Evolutionary conservation across 2,329 filamentous ascomycete species (phyloP), one percentile per base, ranked within the genome.

Genomic region (Basipetospora sp.): DNA sequence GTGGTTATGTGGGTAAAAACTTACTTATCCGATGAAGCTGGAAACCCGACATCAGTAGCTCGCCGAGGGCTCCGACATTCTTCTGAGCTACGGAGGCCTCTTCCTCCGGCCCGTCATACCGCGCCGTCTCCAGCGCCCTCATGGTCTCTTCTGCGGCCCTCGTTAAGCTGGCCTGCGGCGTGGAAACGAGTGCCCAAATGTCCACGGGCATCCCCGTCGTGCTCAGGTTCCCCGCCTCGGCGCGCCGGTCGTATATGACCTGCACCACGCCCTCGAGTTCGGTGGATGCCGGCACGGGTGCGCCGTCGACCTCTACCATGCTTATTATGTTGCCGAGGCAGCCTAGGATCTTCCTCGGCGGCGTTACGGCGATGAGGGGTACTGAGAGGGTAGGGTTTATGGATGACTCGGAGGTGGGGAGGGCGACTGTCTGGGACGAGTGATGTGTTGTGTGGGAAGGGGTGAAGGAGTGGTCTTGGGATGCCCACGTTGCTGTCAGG

Each of bases 271-370:
- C 53, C 52, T 90, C 83, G 2, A 88, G 62, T 51, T 88, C 82
- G 19, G 68, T 64, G 1, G 80, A 86, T 3, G 82, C 81, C 10
- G 79, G 75, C 0, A 67, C 58, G 2, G 56, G 48, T 22, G 58
- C 52, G 4, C 60, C 63, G 16, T 63, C 50, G 14, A 68, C 57
- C 13, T 71, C 60, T 8, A 87, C 52, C 30, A 71, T 69, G 22
- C 78, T 72, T 16, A 90, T 63, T 39, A 92, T 88, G 54, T 92
- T 92, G 3, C 84, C 84, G 48, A 87, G 73, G 26, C 75, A 74
- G 27, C 71, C 68, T 1, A 67, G 58, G 26, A 90, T 74, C 33
- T 57, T 60, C 14, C 80, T 70, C 13, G 77, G 67, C 5, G 58
- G 53, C 1, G 79, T 83, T 26, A 87, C 53, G 1, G 79, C 72